Evolutionary conservation across 2,329 filamentous ascomycete genomes (phyloP), one percentile per base, ranked within the genome.

Genomic region (Pyricularia sp.): DNA sequence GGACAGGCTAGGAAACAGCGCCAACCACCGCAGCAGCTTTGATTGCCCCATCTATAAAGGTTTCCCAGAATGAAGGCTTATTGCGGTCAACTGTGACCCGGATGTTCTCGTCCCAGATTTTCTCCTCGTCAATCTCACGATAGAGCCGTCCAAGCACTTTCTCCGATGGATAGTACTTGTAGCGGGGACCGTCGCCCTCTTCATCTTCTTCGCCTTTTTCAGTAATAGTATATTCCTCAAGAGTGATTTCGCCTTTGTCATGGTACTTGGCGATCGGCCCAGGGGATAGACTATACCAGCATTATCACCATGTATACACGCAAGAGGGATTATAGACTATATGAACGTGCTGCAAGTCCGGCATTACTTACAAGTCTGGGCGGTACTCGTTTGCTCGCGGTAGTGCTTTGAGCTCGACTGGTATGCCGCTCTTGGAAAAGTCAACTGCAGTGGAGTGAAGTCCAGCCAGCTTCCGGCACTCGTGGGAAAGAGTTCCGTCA

Each of bases 391-490:
- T 76, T 12, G 77, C 69, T 23, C 71, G 77, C 0, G 82, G 84
- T 20, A 88, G 77, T 1, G 79, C 73, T 0, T 70, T 75, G 50
- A 85, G 74, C 7, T 84, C 78, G 6, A 88, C 87, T 0, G 83
- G 77, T 30, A 90, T 86, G 0, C 92, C 92, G 0, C 90, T 91
- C 77, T 93, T 92, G 3, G 90, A 91, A 73, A 91, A 93, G 75
- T 93, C 90, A 0, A 93, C 90, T 0, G 89, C 90, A 0, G 84
- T 88, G 0, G 90, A 93, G 72, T 91, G 88, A 74, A 93, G 77
- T 70, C 82, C 81, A 0, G 90, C 89, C 20, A 92, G 80, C 1
- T 73, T 76, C 14, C 80, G 68, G 69, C 90, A 92, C 3, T 84
- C 77, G 0, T 65, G 23, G 68, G 88, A 78, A 1, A 79, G 71